phyloP scores from a whole-genome alignment of 306 rosid genomes.

The Cucurbita pepo region DNA sequence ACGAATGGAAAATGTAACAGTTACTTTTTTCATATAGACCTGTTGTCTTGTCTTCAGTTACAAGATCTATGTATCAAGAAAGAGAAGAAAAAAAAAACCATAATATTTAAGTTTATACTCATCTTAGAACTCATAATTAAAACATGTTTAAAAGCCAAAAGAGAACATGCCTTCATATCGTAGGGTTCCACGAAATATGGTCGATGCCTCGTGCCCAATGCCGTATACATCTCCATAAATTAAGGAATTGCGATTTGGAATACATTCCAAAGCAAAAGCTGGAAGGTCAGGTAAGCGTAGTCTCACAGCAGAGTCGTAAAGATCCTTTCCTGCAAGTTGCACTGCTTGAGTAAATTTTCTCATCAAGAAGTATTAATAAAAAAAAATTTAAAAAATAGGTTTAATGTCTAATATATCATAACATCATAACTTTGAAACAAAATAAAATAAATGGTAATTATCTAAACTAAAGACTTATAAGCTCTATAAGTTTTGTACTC shows the following conservation, averaged over 20 bases:
- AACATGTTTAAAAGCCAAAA: conserved; percentile 5
- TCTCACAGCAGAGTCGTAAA: conserved; percentile 68
- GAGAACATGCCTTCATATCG: conserved; percentile 70
- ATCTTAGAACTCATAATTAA: not conserved
- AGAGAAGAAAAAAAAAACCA: no score
- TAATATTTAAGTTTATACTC: not conserved
- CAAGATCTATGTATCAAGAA: no score
- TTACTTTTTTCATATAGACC: not conserved
- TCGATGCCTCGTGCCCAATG: conserved; percentile 67
- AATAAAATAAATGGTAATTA: not conserved
- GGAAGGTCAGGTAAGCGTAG: conserved; percentile 64
- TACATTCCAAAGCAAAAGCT: conserved; percentile 81
- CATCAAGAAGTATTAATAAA: not conserved
- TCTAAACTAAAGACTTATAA: not conserved
- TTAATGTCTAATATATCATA: not conserved
- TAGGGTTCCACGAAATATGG: conserved; percentile 87
- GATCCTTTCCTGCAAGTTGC: conserved; percentile 45
- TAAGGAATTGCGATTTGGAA: conserved; percentile 79
- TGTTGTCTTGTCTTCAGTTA: no score
- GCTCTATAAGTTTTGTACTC: conserved; percentile 26
- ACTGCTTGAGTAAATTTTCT: not conserved
- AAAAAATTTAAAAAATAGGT: not conserved
- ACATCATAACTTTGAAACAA: not conserved
- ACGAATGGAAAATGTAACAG: not conserved
- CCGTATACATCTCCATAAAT: conserved; percentile 70